These are phyloP conservation scores for Eucalyptus urophylla DNA, from an alignment of 345 rosid genomes.

Conservation along the genomic window DNA sequence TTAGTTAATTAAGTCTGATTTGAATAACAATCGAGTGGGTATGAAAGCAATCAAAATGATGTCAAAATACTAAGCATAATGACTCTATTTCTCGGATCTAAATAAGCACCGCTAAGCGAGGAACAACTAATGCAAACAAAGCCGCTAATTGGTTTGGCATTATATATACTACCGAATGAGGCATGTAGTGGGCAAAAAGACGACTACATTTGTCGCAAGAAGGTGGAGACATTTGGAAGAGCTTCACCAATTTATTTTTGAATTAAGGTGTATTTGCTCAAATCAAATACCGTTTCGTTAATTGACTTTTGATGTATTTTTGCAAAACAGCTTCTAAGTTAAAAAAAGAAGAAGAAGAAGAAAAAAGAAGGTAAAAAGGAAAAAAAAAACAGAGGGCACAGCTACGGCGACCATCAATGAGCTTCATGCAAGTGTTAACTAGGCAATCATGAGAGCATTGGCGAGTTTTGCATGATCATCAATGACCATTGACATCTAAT, in stretches of 20 bases:
- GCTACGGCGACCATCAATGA: rapidly evolving
- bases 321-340: neutral
- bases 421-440: rapidly evolving
- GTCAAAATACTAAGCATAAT: neutral
- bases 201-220: neutral
- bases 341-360: neutral
- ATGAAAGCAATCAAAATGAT: neutral
- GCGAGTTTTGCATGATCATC: neutral
- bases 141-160: neutral
- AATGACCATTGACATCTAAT: rapidly evolving
- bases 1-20: neutral
- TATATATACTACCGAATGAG: neutral
- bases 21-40: neutral
- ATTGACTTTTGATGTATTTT: neutral
- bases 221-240: neutral
- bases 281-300: neutral
- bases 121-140: neutral
- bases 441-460: neutral
- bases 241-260: neutral
- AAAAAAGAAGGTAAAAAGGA: neutral
- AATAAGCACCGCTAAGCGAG: neutral
- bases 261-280: neutral
- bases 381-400: neutral
- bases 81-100: neutral
- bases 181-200: neutral